Conservation (phyloP, 2,329 filamentous ascomycete species). For the Dactylella cylindrospora region DNA sequence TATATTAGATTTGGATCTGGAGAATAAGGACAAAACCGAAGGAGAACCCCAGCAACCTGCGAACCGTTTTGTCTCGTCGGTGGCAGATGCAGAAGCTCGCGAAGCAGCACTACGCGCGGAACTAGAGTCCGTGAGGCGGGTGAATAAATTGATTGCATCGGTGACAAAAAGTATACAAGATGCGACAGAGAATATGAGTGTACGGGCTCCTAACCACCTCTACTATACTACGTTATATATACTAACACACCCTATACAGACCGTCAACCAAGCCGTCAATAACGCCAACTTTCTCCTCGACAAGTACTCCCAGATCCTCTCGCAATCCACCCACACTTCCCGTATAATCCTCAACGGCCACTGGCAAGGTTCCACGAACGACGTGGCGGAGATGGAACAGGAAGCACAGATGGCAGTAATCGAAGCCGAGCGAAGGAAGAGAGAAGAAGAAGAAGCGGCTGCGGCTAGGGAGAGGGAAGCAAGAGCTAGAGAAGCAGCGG, state of each 20-base stretch:
- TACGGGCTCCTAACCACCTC: constrained; percentile 52
- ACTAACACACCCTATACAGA: constrained; percentile 36
- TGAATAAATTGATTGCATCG: constrained; percentile 84
- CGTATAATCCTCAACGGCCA: constrained; percentile 81
- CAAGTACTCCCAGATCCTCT: constrained; percentile 93
- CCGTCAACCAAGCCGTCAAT: constrained; percentile 36
- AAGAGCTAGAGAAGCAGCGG: constrained; percentile 50
- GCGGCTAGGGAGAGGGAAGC: constrained; percentile 61
- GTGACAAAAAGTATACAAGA: constrained; percentile 71
- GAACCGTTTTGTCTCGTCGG: constrained; percentile 30
- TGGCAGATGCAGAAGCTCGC: constrained; percentile 62
- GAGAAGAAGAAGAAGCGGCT: constrained; percentile 76
- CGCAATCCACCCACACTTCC: constrained; percentile 96
- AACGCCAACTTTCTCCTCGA: constrained; percentile 88
- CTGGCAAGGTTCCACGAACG: constrained; percentile 86
- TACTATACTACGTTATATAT: background rate
- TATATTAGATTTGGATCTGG: constrained; percentile 20
- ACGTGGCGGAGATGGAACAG: constrained; percentile 80
- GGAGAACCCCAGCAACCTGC: constrained; percentile 60
- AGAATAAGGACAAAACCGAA: constrained; percentile 51
- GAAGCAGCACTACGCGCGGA: constrained; percentile 76
- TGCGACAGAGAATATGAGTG: constrained; percentile 75
- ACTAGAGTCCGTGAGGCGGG: constrained; percentile 76
- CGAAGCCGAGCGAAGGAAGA: constrained; percentile 74
- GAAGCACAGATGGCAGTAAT: constrained; percentile 73